A percentile compares a stretch with the other conserved stretches of the same genome.
phyloP scores from a whole-genome alignment of 2,329 filamentous ascomycete species.

The Fusarium sarcochroum region DNA sequence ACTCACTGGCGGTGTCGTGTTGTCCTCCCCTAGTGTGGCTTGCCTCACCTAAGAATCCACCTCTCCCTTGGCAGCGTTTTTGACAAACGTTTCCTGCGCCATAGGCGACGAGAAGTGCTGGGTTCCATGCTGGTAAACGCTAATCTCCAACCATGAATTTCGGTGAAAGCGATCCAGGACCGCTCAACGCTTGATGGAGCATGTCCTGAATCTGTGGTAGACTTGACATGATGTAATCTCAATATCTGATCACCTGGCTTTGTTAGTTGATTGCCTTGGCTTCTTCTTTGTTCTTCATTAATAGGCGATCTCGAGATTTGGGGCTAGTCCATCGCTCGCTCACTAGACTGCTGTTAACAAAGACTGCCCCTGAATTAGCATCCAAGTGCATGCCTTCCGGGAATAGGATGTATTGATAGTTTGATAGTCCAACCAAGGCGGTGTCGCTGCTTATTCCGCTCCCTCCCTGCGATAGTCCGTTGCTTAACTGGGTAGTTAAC shows the following conservation, averaged over 20 bases:
- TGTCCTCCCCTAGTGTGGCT: slow-evolving; percentile 43
- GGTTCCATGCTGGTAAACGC: slow-evolving; percentile 33
- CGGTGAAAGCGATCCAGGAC: slow-evolving; percentile 45
- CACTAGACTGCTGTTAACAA: slow-evolving; percentile 25
- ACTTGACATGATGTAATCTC: slow-evolving; percentile 40
- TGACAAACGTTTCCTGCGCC: slow-evolving; percentile 33
- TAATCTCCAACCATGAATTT: slow-evolving; percentile 48
- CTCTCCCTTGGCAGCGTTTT: slow-evolving; percentile 36
- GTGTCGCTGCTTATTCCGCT: slow-evolving; percentile 29
- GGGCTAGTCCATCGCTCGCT: slow-evolving; percentile 32
- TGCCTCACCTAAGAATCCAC: slow-evolving; percentile 47
- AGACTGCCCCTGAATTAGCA: slow-evolving; percentile 23
- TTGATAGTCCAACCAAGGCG: slow-evolving; percentile 17
- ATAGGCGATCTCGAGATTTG: slow-evolving; percentile 17
- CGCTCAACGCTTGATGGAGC: slow-evolving; percentile 22
- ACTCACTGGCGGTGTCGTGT: slow-evolving; percentile 41
- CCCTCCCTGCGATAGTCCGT: slow-evolving; percentile 37
- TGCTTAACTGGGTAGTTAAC: slow-evolving; percentile 38
- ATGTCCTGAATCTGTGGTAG: slow-evolving; percentile 34
- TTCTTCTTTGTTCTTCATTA: slow-evolving; percentile 35
- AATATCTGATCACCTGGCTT: slow-evolving; percentile 37
- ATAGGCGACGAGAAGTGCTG: slow-evolving; percentile 25
- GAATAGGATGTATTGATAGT: slow-evolving; percentile 13
- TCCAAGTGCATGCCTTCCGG: background rate
- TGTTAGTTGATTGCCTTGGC: slow-evolving; percentile 13